These are phyloP conservation scores for Wickerhamiella azymoides DNA, from an alignment of 805 yeast genomes.

Conservation along the genomic window DNA sequence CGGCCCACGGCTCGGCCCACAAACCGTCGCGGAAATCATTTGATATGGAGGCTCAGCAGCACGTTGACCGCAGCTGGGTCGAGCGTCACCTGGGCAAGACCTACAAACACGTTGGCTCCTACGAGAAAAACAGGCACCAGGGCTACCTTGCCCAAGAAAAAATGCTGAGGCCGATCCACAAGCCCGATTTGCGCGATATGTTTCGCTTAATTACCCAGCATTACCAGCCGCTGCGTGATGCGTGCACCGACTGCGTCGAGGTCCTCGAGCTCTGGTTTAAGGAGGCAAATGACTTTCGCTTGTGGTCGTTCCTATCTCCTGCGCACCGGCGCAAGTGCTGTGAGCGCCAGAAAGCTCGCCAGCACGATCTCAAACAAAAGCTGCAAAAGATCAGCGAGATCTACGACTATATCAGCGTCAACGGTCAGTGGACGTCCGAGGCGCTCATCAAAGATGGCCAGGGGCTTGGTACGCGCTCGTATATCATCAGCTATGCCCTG, in stretches of 20 bases:
- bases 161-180: not conserved
- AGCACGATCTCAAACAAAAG: conserved; percentile 4
- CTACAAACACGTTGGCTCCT: not conserved
- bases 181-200: conserved; percentile 8
- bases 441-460: conserved; percentile 2
- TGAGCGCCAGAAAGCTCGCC: conserved; percentile 3
- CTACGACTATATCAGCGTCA: conserved; percentile 7
- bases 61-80: not conserved
- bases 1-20: not conserved
- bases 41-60: not conserved
- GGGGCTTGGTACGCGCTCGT: conserved; percentile 6
- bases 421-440: conserved; percentile 6
- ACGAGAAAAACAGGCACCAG: conserved; percentile 4
- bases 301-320: conserved; percentile 11
- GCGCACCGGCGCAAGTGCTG: conserved; percentile 5
- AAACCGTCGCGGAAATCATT: not conserved
- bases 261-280: conserved; percentile 16
- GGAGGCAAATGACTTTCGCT: conserved; percentile 17
- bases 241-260: conserved; percentile 11
- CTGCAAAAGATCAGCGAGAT: conserved; percentile 7
- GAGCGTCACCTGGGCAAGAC: not conserved
- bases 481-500: conserved; percentile 11
- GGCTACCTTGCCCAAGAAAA: conserved; percentile 1
- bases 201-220: conserved; percentile 8
- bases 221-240: conserved; percentile 12